A percentile compares a stretch with the other conserved stretches of the same genome.
Conservation (phyloP, 768 basidiomycete genomes). For the Termitomyces bulborhizus region DNA sequence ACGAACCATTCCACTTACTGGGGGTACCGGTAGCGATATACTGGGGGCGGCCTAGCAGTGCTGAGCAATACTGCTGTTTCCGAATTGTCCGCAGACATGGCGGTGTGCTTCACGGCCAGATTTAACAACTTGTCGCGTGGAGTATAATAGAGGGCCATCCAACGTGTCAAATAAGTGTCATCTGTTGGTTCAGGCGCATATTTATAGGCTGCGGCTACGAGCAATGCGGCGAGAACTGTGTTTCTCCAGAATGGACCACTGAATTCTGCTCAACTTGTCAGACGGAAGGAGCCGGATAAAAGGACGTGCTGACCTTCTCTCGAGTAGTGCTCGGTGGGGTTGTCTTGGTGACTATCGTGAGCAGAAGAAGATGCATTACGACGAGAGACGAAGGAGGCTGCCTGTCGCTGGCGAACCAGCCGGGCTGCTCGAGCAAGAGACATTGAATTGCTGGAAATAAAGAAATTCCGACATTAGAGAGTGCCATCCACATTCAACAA, state of each 20-base stretch:
- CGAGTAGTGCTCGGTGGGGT: slow-evolving; percentile 39
- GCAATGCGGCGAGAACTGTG: slow-evolving; percentile 43
- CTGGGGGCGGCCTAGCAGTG: slow-evolving; percentile 36
- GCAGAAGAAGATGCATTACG: slow-evolving; percentile 40
- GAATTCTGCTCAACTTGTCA: slow-evolving; percentile 42
- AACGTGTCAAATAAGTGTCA: slow-evolving; percentile 59
- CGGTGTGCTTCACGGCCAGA: slow-evolving; percentile 52
- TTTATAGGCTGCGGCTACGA: slow-evolving; percentile 55
- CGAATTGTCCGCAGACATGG: slow-evolving; percentile 35
- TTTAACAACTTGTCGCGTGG: slow-evolving; percentile 49
- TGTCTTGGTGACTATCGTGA: slow-evolving; percentile 37
- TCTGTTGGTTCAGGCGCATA: slow-evolving; percentile 58
- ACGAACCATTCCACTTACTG: slow-evolving; percentile 47
- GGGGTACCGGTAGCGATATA: slow-evolving; percentile 65
- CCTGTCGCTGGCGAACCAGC: slow-evolving; percentile 28
- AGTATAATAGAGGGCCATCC: slow-evolving; percentile 53
- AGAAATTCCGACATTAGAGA: neutral
- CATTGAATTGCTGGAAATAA: slow-evolving; percentile 22
- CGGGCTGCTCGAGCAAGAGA: slow-evolving; percentile 35
- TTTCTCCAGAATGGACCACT: slow-evolving; percentile 63
- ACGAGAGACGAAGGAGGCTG: slow-evolving; percentile 24
- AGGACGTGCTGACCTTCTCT: slow-evolving; percentile 46
- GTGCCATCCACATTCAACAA: slow-evolving; percentile 3
- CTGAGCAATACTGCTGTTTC: slow-evolving; percentile 36
- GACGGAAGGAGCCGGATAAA: slow-evolving; percentile 1